Percentiles rank a stretch among this genome's conserved stretches.
Evolutionary conservation across 148 eudicot genomes (phyloP).

Genomic region (Arbutus unedo): DNA sequence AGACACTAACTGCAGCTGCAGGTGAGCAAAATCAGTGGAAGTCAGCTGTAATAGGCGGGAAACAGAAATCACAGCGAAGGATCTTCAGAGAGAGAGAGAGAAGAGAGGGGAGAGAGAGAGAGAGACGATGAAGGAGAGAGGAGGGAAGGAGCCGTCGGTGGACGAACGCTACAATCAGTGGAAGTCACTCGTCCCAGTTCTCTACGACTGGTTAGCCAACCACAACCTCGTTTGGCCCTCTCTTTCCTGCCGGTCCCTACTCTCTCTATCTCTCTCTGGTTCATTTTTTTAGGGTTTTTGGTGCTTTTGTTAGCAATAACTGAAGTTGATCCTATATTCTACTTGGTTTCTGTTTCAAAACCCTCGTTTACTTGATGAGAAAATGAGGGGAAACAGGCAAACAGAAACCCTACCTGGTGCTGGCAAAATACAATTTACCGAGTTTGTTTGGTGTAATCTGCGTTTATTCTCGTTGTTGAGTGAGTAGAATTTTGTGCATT

Average conservation of each 20-base stretch:
- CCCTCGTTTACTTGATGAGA: constrained; percentile 2
- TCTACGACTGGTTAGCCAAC: constrained; percentile 49
- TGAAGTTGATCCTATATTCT: background rate
- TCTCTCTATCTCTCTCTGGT: background rate
- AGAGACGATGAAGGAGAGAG: constrained; percentile 50
- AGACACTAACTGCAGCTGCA: background rate
- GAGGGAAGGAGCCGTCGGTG: constrained; percentile 26
- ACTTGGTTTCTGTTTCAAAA: background rate
- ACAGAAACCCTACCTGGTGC: background rate
- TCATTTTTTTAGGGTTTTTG: constrained; percentile 26
- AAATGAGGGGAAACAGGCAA: background rate
- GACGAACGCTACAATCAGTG: constrained; percentile 53
- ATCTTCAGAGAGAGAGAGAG: constrained; percentile 10
- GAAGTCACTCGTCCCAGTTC: constrained; percentile 58
- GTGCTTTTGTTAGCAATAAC: background rate
- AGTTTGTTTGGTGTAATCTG: background rate
- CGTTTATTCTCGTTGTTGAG: background rate
- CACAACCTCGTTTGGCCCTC: constrained; percentile 72
- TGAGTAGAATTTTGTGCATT: constrained; percentile 22
- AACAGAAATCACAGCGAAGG: background rate
- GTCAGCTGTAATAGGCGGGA: constrained; percentile 4
- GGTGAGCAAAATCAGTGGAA: background rate
- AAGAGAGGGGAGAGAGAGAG: constrained; percentile 13
- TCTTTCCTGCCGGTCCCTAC: constrained; percentile 62
- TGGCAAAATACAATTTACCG: background rate